A percentile compares a stretch with the other conserved stretches of the same genome.
Conservation (phyloP, 2,329 filamentous ascomycete genomes). For the Aspergillus quadrilineatus region DNA sequence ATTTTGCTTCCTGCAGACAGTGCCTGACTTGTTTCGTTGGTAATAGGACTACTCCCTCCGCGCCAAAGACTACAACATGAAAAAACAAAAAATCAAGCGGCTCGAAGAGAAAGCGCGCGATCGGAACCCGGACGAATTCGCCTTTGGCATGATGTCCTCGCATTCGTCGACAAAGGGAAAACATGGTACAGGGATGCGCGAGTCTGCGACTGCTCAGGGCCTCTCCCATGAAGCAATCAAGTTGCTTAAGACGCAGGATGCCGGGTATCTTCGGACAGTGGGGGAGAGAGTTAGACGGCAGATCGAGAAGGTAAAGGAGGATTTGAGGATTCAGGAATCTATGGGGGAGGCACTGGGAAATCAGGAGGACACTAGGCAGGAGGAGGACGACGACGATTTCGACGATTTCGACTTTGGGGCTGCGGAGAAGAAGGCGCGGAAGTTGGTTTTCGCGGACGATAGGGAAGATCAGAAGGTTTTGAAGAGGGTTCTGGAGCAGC, state of each 20-base stretch:
- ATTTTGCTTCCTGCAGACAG: too few relatives aligned
- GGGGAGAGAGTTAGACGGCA: conserved; percentile 56
- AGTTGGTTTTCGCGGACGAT: conserved; percentile 43
- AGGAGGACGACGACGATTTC: conserved; percentile 24
- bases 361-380: conserved; percentile 23
- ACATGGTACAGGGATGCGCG: conserved; percentile 44
- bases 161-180: conserved; percentile 43
- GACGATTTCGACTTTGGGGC: conserved; percentile 26
- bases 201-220: conserved; percentile 43
- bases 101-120: conserved; percentile 60
- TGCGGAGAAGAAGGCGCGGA: conserved; percentile 28
- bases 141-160: conserved; percentile 62
- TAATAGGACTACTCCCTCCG: conserved; percentile 63
- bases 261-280: conserved; percentile 60
- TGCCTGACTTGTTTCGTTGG: background rate
- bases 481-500: conserved; percentile 21
- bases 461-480: conserved; percentile 34
- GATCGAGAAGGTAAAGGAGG: conserved; percentile 50
- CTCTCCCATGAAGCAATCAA: conserved; percentile 59
- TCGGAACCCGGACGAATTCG: conserved; percentile 66
- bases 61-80: conserved; percentile 62
- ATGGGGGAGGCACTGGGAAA: conserved; percentile 33
- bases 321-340: conserved; percentile 43
- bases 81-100: conserved; percentile 59
- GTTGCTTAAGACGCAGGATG: conserved; percentile 65